Base-by-base conservation (phyloP, 1,284 basidiomycete species). In the Polyporus tsugae region DNA sequence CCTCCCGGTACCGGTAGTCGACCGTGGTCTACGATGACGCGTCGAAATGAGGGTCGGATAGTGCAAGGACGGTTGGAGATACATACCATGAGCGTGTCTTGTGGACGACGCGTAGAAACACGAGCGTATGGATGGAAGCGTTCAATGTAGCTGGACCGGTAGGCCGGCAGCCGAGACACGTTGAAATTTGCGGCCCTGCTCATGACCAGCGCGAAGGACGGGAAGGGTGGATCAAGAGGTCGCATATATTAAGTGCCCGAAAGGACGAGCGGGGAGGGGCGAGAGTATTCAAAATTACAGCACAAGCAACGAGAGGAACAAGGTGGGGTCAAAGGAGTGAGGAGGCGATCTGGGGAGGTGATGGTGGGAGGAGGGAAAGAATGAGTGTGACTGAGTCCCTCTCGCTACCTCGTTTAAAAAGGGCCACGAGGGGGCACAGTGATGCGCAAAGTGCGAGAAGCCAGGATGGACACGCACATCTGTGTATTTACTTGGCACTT, bases 21-120 rank as follows among this genome's bases (percentile, higher is more conserved):
- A 67, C 62, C 5, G 65, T 66, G 11, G 17, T 64, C 72, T 71
- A 22, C 6, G 10, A 29, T 19, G 35, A 15, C n/a, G 33, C 59
- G 25, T n/a, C 35, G 46, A 6, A 25, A 13, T 38, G 33, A 25
- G 9, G 25, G 17, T 3, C 15, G 2, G 33, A 13, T 11, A 44
- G 13, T 25, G 25, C 4, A 22, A 49, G 39, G 44, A 22, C 42
- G 3, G 33, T 19, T n/a, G 52, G 39, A n/a, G 66, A 6, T 17
- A 80, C 75, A 36, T 76, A 81, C 72, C 73, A 73, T 71, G 35
- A 72, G 64, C 6, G 63, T 61, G 25, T 74, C 69, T 53, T 66
- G 65, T 19, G 66, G 64, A 17, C 64, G 68, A 38, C 39, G 60
- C 9, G 70, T 61, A 3, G 52, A 25, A 13, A 62, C 66, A 13